These are phyloP conservation scores for Dactylellina haptotyla DNA, from an alignment of 2,329 filamentous ascomycete species.

Conservation along the genomic window DNA sequence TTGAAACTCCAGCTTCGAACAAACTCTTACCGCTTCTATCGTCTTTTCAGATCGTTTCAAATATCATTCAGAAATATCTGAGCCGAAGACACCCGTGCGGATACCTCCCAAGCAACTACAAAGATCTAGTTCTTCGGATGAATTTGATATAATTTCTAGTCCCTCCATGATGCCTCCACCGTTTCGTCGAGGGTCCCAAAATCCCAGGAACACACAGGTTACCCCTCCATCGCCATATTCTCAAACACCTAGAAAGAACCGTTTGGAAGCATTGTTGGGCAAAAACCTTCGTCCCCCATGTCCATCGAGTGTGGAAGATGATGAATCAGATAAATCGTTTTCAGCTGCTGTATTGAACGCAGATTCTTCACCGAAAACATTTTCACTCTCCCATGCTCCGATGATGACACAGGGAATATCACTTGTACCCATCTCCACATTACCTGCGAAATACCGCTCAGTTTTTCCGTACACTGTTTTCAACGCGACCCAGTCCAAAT, in stretches of 20 bases:
- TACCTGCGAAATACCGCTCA: constrained; percentile 75
- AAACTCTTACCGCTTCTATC: too few relatives aligned
- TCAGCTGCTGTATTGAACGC: background rate
- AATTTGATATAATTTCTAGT: constrained; percentile 28
- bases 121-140: constrained; percentile 33
- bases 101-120: constrained; percentile 8
- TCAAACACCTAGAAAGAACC: constrained; percentile 23
- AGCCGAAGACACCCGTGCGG: constrained; percentile 34
- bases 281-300: constrained; percentile 2
- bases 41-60: constrained; percentile 52
- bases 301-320: background rate
- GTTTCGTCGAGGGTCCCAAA: constrained; percentile 11
- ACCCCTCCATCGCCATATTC: background rate
- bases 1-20: too few relatives aligned
- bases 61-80: constrained; percentile 12
- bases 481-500: constrained; percentile 85
- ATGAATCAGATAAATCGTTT: background rate
- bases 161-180: constrained; percentile 25
- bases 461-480: constrained; percentile 79
- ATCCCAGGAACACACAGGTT: background rate
- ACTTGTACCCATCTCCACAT: constrained; percentile 60
- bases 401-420: constrained; percentile 62
- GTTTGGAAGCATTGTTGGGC: constrained; percentile 28
- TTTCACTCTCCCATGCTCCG: constrained; percentile 57
- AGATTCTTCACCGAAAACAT: constrained; percentile 13